Percentiles rank a stretch among this genome's conserved stretches.
Conservation (phyloP, 805 yeast species). For the Zygosaccharomyces lentus region DNA sequence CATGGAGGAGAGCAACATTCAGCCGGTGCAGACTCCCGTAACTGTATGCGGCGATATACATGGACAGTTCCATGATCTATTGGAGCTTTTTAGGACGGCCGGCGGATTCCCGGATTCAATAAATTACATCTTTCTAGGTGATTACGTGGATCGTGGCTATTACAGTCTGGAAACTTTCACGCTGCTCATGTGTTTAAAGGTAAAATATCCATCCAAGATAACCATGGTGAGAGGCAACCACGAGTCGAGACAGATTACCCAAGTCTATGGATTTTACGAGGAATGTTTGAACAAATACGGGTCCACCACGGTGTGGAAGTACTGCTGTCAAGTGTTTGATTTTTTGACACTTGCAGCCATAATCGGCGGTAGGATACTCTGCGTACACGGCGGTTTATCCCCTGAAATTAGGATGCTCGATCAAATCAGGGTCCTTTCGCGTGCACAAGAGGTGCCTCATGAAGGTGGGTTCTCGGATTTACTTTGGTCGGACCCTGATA, state of each 20-base stretch:
- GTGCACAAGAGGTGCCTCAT: slow-evolving; percentile 98
- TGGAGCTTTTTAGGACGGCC: slow-evolving; percentile 82
- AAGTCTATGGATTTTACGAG: slow-evolving; percentile 96
- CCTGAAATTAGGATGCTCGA: slow-evolving; percentile 98
- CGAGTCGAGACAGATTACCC: slow-evolving; percentile 96
- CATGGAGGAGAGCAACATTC: slow-evolving; percentile 95
- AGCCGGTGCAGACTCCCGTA: slow-evolving; percentile 89
- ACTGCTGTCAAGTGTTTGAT: slow-evolving; percentile 94
- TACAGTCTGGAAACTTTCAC: slow-evolving; percentile 93
- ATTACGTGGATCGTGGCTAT: slow-evolving; percentile 97
- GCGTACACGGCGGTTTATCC: slow-evolving; percentile 96
- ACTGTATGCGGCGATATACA: slow-evolving; percentile 97
- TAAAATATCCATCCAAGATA: slow-evolving; percentile 75
- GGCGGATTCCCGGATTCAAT: slow-evolving; percentile 89
- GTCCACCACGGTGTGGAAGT: slow-evolving; percentile 91
- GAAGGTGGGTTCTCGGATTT: slow-evolving; percentile 98
- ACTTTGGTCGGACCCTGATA: slow-evolving; percentile 98
- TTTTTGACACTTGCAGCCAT: slow-evolving; percentile 92
- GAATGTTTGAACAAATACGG: slow-evolving; percentile 93
- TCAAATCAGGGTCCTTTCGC: slow-evolving; percentile 85
- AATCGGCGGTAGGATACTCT: slow-evolving; percentile 87
- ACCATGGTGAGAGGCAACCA: slow-evolving; percentile 97
- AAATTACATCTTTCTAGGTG: slow-evolving; percentile 86
- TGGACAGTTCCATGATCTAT: slow-evolving; percentile 93
- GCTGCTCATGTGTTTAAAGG: slow-evolving; percentile 86